Percentiles rank a stretch among this genome's conserved stretches.
Conservation (phyloP, 108 stramenopile species). For the Ochromonas danica region DNA sequence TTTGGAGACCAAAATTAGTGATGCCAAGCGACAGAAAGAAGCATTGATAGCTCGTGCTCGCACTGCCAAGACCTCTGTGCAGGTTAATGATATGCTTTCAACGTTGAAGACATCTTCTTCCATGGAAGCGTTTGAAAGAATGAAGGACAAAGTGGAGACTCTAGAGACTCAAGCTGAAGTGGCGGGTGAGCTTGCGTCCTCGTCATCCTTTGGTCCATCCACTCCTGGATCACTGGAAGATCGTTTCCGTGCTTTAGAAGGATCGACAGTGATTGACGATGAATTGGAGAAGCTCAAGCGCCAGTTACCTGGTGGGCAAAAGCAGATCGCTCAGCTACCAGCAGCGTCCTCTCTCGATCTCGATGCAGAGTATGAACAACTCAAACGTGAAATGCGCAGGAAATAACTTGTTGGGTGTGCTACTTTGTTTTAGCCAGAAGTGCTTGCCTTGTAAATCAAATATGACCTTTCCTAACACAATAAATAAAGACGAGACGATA, state of each 20-base stretch:
- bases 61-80: constrained; percentile 84
- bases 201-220: constrained; percentile 6
- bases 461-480: too few species aligned
- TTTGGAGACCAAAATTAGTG: constrained; percentile 83
- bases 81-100: constrained; percentile 93
- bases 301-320: constrained; percentile 49
- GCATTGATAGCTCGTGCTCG: constrained; percentile 89
- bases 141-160: constrained; percentile 94
- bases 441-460: too few species aligned
- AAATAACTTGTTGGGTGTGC: too few species aligned
- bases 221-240: constrained; percentile 69
- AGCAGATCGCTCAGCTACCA: constrained; percentile 25
- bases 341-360: constrained; percentile 45
- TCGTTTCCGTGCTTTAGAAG: constrained; percentile 81
- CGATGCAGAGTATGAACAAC: constrained; percentile 79
- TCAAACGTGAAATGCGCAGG: constrained; percentile 59
- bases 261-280: constrained; percentile 68
- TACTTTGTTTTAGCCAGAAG: too few species aligned
- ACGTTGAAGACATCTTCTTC: constrained; percentile 61
- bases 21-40: constrained; percentile 88
- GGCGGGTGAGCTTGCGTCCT: constrained; percentile 74
- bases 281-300: constrained; percentile 84
- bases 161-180: constrained; percentile 88
- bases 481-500: too few species aligned
- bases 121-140: constrained; percentile 89